These are phyloP conservation scores for Fusarium sp. DNA, from an alignment of 2,329 filamentous ascomycete species.

Conservation along the genomic window DNA sequence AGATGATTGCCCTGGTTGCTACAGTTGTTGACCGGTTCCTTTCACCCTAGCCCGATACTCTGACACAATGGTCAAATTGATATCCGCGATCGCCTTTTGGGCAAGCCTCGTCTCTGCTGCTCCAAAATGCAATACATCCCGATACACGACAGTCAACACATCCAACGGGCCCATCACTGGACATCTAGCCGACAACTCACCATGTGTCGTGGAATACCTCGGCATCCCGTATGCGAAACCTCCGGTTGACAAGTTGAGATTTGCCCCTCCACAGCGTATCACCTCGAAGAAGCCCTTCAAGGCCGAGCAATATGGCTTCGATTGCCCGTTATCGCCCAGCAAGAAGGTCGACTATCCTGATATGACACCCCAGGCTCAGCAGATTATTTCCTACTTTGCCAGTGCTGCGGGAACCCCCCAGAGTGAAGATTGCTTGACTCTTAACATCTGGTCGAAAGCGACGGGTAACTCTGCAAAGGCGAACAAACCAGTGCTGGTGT, in stretches of 20 bases:
- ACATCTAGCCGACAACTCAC: constrained; percentile 46
- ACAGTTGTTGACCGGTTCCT: not conserved
- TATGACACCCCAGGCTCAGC: constrained; percentile 35
- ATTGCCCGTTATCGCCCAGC: constrained; percentile 35
- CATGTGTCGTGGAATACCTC: constrained; percentile 52
- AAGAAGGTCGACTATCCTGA: constrained; percentile 35
- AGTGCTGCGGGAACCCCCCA: constrained; percentile 30
- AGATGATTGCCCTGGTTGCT: not conserved
- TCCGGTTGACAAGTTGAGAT: constrained; percentile 52
- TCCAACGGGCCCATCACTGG: constrained; percentile 51
- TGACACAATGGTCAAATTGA: not conserved
- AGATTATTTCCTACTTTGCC: constrained; percentile 38
- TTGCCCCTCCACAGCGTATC: constrained; percentile 50
- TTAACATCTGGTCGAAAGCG: constrained; percentile 40
- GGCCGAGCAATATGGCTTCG: constrained; percentile 28
- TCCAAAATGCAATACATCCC: constrained; percentile 22
- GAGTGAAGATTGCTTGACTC: constrained; percentile 40
- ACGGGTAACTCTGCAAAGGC: constrained; percentile 24
- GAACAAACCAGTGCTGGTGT: constrained; percentile 38
- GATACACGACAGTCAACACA: constrained; percentile 46
- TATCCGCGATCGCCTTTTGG: constrained; percentile 7
- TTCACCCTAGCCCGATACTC: not conserved
- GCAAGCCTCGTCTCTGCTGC: constrained; percentile 15
- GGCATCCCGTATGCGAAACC: constrained; percentile 56
- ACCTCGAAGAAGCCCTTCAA: constrained; percentile 9